Evolutionary conservation across 371 early-diverging fungal genomes (phyloP), one percentile per base, ranked within the genome.

Genomic region (Mortierella sp.): DNA sequence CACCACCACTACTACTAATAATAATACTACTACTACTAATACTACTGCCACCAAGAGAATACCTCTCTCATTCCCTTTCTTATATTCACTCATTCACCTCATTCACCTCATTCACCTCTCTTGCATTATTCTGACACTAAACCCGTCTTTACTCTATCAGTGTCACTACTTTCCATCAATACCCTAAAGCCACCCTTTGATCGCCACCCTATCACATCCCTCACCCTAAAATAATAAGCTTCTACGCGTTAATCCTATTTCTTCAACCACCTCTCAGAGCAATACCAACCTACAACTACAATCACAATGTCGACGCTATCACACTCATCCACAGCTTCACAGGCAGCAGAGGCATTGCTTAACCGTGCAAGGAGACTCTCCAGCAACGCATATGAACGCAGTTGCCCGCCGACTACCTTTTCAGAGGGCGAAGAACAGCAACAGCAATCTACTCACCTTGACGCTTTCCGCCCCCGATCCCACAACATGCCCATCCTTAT

Each of bases 311-410:
- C 80, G 14, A 38, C 78, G 2, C 70, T 78, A 8, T 76, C 79
- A 14, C 55, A 26, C 31, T 63, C 73, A 6, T 50, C 72, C 65
- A 74, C 77, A 31, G 50, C 83, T 14, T 78, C 81, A 70, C 75
- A 77, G 9, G 70, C 72, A 44, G 84, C 81, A 57, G 84, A 84
- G 48, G 81, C 80, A 68, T 16, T 84, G 42, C 76, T 84, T 19
- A 76, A 54, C 60, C 80, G 84, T 10, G 84, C 84, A 58, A 78
- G 84, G 26, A 72, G 81, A 63, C 81, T 84, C 58, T 84, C 84
- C 45, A 80, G 68, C 74, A 78, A 78, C 68, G 81, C 81, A 63
- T 81, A 72, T 34, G 84, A 84, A 60, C 80, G 81, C 54, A 70
- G 72, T 24, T 71, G 52, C 10, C 55, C 72, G 10, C 80, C 81